Evolutionary conservation across 805 yeast genomes (phyloP).

Genomic region (Candida ficus): DNA sequence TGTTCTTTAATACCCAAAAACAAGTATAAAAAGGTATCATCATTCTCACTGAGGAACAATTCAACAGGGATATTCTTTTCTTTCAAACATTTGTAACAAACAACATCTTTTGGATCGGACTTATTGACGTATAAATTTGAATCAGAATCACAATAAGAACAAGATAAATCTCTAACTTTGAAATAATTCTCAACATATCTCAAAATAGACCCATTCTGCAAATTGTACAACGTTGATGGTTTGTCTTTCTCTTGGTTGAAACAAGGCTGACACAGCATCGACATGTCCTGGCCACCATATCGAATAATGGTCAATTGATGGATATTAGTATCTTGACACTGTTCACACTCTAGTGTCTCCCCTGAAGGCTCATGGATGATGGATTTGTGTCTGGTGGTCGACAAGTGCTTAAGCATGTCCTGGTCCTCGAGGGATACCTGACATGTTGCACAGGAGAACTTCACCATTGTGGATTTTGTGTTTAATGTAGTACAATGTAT

Average conservation of each 20-base stretch:
- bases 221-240: slow-evolving; percentile 45
- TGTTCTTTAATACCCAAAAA: slow-evolving; percentile 44
- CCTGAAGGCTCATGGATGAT: slow-evolving; percentile 30
- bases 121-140: slow-evolving; percentile 33
- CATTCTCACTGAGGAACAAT: slow-evolving; percentile 38
- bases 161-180: slow-evolving; percentile 45
- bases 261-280: slow-evolving; percentile 43
- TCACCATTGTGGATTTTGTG: no score
- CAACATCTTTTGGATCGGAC: slow-evolving; percentile 24
- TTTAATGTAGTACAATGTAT: no score
- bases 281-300: slow-evolving; percentile 52
- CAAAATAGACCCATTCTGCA: slow-evolving; percentile 53
- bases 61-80: slow-evolving; percentile 12
- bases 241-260: slow-evolving; percentile 36
- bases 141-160: slow-evolving; percentile 41
- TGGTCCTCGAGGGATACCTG: slow-evolving; percentile 28
- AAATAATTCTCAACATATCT: slow-evolving; percentile 41
- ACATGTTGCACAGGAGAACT: slow-evolving; percentile 45
- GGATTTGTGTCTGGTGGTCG: slow-evolving; percentile 48
- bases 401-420: slow-evolving; percentile 47
- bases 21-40: slow-evolving; percentile 41
- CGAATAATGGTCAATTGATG: slow-evolving; percentile 47
- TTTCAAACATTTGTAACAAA: slow-evolving; percentile 40
- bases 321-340: slow-evolving; percentile 48
- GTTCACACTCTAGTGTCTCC: slow-evolving; percentile 49